Evolutionary conservation across 2,329 filamentous ascomycete genomes (phyloP), one percentile per base, ranked within the genome.

Genomic region (Pseudogymnoascus pannorum): DNA sequence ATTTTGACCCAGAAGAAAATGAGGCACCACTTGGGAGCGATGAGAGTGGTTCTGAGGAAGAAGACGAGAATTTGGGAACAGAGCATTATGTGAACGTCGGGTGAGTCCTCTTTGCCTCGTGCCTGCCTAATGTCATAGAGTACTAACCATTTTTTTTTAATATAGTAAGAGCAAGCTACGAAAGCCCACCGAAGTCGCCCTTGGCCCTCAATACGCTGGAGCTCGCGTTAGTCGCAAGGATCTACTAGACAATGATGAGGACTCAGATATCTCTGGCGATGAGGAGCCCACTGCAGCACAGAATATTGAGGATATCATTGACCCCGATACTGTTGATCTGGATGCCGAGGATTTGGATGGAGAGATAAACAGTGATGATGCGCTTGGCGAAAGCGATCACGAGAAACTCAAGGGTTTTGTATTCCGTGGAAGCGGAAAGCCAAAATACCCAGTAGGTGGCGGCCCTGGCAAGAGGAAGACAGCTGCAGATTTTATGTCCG

Each of bases 61-160:
- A 80, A 4, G 76, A 81, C 26, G 79, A 80, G 67, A 75, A 82
- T 63, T 79, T 80, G 9, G 91, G 88, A 18, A 88, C 92, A 31
- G 93, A 96, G 69, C 93, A 97, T 72, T 97, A 97, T 72, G 82
- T 89, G 44, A 75, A 81, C 59, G 90, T 96, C 31, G 88, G 87
- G 80, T 88, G 77, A 65, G 57, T 57, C 24, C 8, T 4, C 38
- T 8, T 3, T 40, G 3, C 14, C 1, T 12, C 24, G 44, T 44
- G 9, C 24, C 57, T 59, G 65, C 67, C 36, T 63, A 58, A 51
- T 40, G 16, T 61, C 66, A 20, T 54, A 1, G 57, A 38, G 18
- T 58, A 58, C 57, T 58, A 12, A 58, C 18, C 5, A 59, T 9
- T 40, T 24, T 63, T 61, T 33, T 65, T 16, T 20, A n/a, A n/a